Conservation (phyloP, 352 stramenopile species). For the Halophytophthora batemanensis region DNA sequence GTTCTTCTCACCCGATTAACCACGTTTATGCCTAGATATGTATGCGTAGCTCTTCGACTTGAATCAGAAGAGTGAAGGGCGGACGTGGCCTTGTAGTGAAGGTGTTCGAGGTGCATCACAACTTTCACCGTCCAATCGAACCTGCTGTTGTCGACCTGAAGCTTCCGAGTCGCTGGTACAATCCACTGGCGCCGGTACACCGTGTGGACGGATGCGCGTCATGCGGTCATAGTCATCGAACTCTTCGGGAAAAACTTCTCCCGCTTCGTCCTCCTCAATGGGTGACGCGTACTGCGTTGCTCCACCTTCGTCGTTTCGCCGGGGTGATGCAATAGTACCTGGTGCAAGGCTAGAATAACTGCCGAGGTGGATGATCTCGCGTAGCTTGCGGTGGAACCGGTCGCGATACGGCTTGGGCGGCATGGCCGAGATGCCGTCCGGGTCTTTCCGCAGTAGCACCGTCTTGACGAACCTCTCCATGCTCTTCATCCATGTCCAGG, state of each 20-base stretch:
- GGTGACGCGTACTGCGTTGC: too few species aligned
- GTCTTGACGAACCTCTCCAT: slow-evolving; percentile 77
- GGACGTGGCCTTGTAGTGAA: too few species aligned
- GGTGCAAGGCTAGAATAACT: slow-evolving; percentile 33
- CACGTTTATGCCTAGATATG: too few species aligned
- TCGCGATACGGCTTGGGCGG: slow-evolving; percentile 58
- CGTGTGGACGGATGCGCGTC: slow-evolving; percentile 21
- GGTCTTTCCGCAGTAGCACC: slow-evolving; percentile 58
- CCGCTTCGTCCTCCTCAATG: background rate
- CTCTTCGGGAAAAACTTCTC: slow-evolving; percentile 6
- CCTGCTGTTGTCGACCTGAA: too few species aligned
- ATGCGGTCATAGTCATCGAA: slow-evolving; percentile 22
- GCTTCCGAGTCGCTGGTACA: background rate
- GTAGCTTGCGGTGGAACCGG: slow-evolving; percentile 68
- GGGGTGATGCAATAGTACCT: slow-evolving; percentile 6
- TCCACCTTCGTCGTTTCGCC: background rate
- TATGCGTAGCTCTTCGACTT: too few species aligned
- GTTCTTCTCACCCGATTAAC: too few species aligned
- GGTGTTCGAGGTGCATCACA: too few species aligned
- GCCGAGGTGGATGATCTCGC: slow-evolving; percentile 72
- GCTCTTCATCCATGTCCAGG: slow-evolving; percentile 68
- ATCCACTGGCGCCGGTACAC: slow-evolving; percentile 1
- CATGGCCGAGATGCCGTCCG: slow-evolving; percentile 76
- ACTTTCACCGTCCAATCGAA: too few species aligned
- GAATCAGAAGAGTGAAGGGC: too few species aligned